Percentiles rank a stretch among this genome's conserved stretches.
Evolutionary conservation across 1,284 basidiomycete species (phyloP).

Genomic region (Pseudozyma tsukubaensis): DNA sequence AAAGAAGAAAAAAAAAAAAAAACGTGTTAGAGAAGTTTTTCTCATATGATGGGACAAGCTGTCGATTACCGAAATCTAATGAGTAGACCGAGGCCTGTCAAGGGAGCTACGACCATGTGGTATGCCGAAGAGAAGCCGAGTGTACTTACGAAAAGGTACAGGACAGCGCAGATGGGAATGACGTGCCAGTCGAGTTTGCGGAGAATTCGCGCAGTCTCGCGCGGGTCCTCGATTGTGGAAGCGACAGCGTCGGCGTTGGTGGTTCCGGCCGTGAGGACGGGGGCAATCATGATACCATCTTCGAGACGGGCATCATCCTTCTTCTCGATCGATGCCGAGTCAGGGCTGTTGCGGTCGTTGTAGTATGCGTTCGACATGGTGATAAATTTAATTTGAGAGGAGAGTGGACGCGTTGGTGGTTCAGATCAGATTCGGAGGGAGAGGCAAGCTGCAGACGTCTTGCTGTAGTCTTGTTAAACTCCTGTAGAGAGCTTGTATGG

Average conservation of each 20-base stretch:
- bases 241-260: constrained; percentile 39
- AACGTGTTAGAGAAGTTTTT: no score
- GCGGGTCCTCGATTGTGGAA: constrained; percentile 37
- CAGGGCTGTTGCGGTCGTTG: constrained; percentile 25
- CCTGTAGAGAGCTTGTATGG: no score
- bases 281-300: constrained; percentile 37
- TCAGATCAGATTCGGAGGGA: neutral
- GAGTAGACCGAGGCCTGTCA: no score
- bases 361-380: constrained; percentile 23
- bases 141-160: constrained; percentile 74
- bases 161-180: constrained; percentile 69
- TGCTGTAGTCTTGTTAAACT: neutral
- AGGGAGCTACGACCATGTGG: no score
- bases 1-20: no score
- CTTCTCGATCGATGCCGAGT: constrained; percentile 52
- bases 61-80: no score
- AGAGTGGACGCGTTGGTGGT: neutral
- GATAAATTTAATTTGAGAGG: neutral
- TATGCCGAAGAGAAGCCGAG: neutral
- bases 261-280: constrained; percentile 48
- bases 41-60: no score
- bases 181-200: constrained; percentile 56
- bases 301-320: constrained; percentile 48
- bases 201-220: constrained; percentile 41
- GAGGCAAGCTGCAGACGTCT: neutral